phyloP scores from a whole-genome alignment of 164 flowering plant species.

The Litsea cubeba region DNA sequence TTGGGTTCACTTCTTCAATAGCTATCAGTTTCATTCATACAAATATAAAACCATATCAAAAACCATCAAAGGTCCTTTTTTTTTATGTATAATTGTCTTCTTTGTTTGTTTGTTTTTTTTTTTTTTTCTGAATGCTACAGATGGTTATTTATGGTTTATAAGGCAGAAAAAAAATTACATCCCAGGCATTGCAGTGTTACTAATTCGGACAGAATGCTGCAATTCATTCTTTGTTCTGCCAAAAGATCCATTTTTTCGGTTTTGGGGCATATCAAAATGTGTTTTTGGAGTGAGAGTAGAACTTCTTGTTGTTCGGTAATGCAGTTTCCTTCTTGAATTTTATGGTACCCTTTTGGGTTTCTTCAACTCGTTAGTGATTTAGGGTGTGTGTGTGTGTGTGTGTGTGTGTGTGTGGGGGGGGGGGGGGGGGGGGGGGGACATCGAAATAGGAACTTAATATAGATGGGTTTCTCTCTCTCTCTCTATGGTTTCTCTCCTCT shows the following conservation, averaged over 20 bases:
- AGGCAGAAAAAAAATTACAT: too few relatives aligned
- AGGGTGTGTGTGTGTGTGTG: too few relatives aligned
- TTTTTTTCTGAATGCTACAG: background rate
- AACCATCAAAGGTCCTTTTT: too few relatives aligned
- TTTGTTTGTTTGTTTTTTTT: background rate
- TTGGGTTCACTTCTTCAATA: background rate
- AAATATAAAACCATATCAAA: too few relatives aligned
- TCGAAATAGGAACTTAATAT: too few relatives aligned
- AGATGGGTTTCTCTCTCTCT: too few relatives aligned
- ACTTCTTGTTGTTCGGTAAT: background rate
- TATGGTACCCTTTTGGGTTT: background rate
- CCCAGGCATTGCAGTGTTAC: too few relatives aligned
- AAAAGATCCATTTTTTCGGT: background rate
- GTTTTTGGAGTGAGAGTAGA: background rate
- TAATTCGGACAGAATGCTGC: too few relatives aligned
- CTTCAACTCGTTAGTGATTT: background rate
- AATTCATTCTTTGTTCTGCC: background rate
- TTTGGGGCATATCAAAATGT: background rate
- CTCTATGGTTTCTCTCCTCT: too few relatives aligned
- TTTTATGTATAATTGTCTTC: background rate
- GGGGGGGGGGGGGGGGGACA: fast-evolving
- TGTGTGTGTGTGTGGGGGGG: too few relatives aligned
- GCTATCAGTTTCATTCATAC: too few relatives aligned
- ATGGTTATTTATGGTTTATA: background rate
- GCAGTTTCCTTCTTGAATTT: background rate